A percentile compares a stretch with the other conserved stretches of the same genome.
Evolutionary conservation across 805 yeast species (phyloP).

Genomic region (Sugiyamaella lignohabitans): DNA sequence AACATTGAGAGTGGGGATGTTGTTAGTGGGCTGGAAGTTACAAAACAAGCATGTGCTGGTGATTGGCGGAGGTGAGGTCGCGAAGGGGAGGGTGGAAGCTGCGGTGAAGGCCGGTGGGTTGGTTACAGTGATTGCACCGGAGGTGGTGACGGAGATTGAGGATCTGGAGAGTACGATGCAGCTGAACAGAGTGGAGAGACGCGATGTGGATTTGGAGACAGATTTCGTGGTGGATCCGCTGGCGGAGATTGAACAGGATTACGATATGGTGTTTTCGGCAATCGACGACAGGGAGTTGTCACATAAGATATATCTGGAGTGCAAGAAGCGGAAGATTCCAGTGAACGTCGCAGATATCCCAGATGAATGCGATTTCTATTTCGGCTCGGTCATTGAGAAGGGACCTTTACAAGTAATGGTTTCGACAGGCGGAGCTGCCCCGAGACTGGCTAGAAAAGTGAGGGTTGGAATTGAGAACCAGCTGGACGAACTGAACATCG

Average conservation of each 20-base stretch:
- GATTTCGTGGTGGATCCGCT: constrained; percentile 4
- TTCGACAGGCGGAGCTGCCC: constrained; percentile 76
- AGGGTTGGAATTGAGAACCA: constrained; percentile 45
- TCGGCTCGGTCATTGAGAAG: constrained; percentile 68
- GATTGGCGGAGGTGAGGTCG: constrained; percentile 67
- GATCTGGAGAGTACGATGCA: constrained; percentile 15
- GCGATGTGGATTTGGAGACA: constrained; percentile 12
- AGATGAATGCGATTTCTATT: constrained; percentile 75
- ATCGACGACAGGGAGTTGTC: constrained; percentile 64
- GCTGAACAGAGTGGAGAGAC: constrained; percentile 7
- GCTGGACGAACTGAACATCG: constrained; percentile 39
- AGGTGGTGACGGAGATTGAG: constrained; percentile 24
- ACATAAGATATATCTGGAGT: constrained; percentile 47
- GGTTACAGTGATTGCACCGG: constrained; percentile 44
- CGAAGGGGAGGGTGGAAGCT: constrained; percentile 60
- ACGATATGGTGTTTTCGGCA: constrained; percentile 66
- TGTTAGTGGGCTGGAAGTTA: constrained; percentile 19
- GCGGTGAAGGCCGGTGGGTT: constrained; percentile 69
- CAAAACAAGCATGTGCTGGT: constrained; percentile 56
- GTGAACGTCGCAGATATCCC: constrained; percentile 85
- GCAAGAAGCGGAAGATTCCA: constrained; percentile 41
- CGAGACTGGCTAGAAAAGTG: constrained; percentile 62
- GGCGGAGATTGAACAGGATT: constrained; percentile 26
- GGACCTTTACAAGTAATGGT: constrained; percentile 77
- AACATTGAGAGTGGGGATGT: too few species aligned